These are phyloP conservation scores for Yamadazyma aaseri DNA, from an alignment of 1,139 yeast species.

Conservation along the genomic window DNA sequence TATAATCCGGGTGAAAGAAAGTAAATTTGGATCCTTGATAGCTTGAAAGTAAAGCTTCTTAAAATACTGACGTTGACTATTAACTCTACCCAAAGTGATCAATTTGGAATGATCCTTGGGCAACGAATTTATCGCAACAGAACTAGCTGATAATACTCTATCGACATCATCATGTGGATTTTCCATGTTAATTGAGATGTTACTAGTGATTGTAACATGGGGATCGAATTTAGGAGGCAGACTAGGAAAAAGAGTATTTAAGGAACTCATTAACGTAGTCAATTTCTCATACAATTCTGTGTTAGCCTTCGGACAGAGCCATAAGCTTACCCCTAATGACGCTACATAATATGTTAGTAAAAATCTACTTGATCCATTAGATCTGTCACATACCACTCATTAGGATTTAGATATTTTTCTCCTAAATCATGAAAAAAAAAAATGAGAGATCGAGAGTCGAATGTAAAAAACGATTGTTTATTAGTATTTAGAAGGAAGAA, in stretches of 20 bases:
- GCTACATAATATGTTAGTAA: constrained; percentile 1
- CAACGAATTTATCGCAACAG: constrained; percentile 57
- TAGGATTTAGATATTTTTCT: too few species aligned
- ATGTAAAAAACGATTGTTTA: too few species aligned
- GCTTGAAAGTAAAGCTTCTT: constrained; percentile 66
- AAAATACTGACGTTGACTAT: constrained; percentile 48
- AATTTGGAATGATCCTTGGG: constrained; percentile 38
- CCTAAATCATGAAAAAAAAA: too few species aligned
- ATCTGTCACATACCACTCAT: too few species aligned
- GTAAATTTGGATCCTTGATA: constrained; percentile 52
- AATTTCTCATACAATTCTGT: constrained; percentile 57
- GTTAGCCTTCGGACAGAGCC: constrained; percentile 71
- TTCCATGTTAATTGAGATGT: constrained; percentile 43
- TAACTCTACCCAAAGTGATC: constrained; percentile 38
- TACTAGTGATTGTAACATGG: constrained; percentile 72
- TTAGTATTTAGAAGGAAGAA: constrained; percentile 46
- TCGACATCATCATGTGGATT: constrained; percentile 56
- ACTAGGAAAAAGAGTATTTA: constrained; percentile 69
- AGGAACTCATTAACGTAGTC: constrained; percentile 58
- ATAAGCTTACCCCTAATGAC: constrained; percentile 55
- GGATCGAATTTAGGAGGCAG: constrained; percentile 69
- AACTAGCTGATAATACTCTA: constrained; percentile 60
- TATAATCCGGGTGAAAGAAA: constrained; percentile 67
- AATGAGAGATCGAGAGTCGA: too few species aligned
- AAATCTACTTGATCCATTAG: too few species aligned